Evolutionary conservation across 345 rosid species (phyloP).

Genomic region (Fremontodendron californicum): DNA sequence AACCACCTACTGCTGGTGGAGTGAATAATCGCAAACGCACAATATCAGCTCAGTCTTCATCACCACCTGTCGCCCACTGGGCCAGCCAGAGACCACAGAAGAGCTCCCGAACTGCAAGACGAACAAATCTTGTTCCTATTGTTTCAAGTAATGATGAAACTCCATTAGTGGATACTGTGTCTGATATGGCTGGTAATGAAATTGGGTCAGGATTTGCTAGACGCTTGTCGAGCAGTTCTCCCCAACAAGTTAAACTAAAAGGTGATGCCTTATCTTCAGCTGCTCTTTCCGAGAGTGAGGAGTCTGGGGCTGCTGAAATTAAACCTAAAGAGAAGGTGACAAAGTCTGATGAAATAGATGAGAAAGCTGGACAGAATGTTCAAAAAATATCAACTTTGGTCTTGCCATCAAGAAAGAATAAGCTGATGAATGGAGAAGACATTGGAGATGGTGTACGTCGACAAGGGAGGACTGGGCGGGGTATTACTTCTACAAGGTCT

Average conservation of each 20-base stretch:
- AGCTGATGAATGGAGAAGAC: slow-evolving; percentile 59
- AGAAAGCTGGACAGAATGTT: slow-evolving; percentile 59
- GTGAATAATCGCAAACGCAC: slow-evolving; percentile 69
- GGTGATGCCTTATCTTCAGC: slow-evolving; percentile 63
- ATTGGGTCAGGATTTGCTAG: slow-evolving; percentile 58
- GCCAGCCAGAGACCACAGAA: slow-evolving; percentile 86
- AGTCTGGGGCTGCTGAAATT: slow-evolving; percentile 69
- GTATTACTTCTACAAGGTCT: slow-evolving; percentile 59
- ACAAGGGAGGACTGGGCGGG: slow-evolving; percentile 90
- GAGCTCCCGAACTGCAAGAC: slow-evolving; percentile 85
- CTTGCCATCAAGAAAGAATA: slow-evolving; percentile 73
- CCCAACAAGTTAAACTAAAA: slow-evolving; percentile 73
- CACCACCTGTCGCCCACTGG: slow-evolving; percentile 87
- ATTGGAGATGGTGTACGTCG: slow-evolving; percentile 70
- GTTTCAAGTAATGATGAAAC: slow-evolving; percentile 65
- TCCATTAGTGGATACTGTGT: slow-evolving; percentile 53
- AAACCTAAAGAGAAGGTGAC: slow-evolving; percentile 67
- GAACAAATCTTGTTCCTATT: slow-evolving; percentile 71
- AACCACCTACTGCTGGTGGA: slow-evolving; percentile 63
- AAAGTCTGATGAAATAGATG: slow-evolving; percentile 72
- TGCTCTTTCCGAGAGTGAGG: slow-evolving; percentile 90
- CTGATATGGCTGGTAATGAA: slow-evolving; percentile 66
- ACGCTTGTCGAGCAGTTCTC: slow-evolving; percentile 60
- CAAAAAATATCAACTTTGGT: slow-evolving; percentile 58
- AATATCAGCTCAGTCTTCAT: slow-evolving; percentile 60